Evolutionary conservation across 257 asterid genomes (phyloP), one percentile per base, ranked within the genome.

Genomic region (Solanum rostratum): DNA sequence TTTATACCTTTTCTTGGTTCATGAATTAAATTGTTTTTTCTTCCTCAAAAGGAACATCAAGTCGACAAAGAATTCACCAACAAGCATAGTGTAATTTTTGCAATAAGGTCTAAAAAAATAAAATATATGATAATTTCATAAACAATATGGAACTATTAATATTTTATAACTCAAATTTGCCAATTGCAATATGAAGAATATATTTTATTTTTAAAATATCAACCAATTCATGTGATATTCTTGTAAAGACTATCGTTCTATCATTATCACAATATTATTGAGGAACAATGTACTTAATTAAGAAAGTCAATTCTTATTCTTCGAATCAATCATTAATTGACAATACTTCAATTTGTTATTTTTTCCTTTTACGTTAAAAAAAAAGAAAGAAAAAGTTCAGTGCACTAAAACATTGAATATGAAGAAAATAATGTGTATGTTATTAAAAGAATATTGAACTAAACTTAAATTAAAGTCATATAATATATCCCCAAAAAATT

Each of bases 11-110:
- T 46, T 74, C 3, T 46, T 45, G 43, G 81, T 76, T 24, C 81
- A 16, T 76, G 24, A 49, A 49, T 76, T 76, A 45, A 45, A 14
- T 43, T 46, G 14, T 13, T 45, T 73, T 73, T 73, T 65, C 60
- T 78, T 78, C 82, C 82, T 78, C 82, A 78, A 78, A 78, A 78
- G 82, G 39, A 10, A 50, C 82, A 83, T n/a, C 71, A 49, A 6
- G 24, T 30, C 49, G 50, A 59, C 63, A 33, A 20, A 66, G n/a
- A 20, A 57, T 10, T 20, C 65, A 57, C 10, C 65, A 57, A 57
- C 10, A 57, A 57, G 10, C 30, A 57, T 29, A 24, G 16, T 24
- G 19, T 62, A 50, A 50, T 24, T n/a, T 57, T 57, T 57, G 3
- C 14, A 57, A 27, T 20, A 14, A 20, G n/a, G 29, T n/a, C 0